A percentile compares a stretch with the other conserved stretches of the same genome.
phyloP scores from a whole-genome alignment of 2,329 filamentous ascomycete species.

The Phyllosticta citribraziliensis region DNA sequence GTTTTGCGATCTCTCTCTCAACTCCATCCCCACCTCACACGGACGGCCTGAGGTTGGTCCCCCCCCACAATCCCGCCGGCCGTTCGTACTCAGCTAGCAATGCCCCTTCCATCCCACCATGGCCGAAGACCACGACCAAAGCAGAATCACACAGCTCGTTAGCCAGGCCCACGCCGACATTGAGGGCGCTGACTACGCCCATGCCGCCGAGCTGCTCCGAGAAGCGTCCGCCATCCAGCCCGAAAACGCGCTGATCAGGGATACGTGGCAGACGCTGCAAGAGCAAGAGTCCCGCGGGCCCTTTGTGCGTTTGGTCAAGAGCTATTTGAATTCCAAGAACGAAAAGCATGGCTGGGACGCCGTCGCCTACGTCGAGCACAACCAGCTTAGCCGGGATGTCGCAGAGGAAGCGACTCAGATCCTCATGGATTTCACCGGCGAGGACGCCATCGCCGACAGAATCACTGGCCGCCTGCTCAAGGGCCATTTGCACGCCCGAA shows the following conservation, averaged over 20 bases:
- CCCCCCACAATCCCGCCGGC: neutral
- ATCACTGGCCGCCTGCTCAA: conserved; percentile 29
- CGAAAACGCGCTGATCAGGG: conserved; percentile 30
- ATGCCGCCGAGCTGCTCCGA: conserved; percentile 32
- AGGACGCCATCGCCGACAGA: conserved; percentile 32
- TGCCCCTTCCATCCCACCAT: conserved; percentile 3
- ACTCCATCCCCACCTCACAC: neutral
- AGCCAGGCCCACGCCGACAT: conserved; percentile 13
- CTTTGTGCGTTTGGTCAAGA: conserved; percentile 24
- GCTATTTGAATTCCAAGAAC: conserved; percentile 25
- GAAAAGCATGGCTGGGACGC: conserved; percentile 33
- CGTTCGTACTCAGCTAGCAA: neutral
- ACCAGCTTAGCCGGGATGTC: conserved; percentile 25
- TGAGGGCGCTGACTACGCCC: conserved; percentile 22
- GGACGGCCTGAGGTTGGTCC: neutral
- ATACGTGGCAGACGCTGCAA: conserved; percentile 31
- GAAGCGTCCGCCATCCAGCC: conserved; percentile 36
- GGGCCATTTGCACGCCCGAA: conserved; percentile 26
- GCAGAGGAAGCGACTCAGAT: conserved; percentile 31
- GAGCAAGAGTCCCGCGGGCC: conserved; percentile 28
- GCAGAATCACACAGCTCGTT: conserved; percentile 7
- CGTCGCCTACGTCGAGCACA: conserved; percentile 18
- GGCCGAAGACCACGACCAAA: conserved; percentile 2
- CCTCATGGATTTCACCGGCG: conserved; percentile 31
- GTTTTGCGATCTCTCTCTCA: neutral